These are phyloP conservation scores for Coniophora puteana DNA, from an alignment of 1,284 basidiomycete genomes.

Conservation along the genomic window DNA sequence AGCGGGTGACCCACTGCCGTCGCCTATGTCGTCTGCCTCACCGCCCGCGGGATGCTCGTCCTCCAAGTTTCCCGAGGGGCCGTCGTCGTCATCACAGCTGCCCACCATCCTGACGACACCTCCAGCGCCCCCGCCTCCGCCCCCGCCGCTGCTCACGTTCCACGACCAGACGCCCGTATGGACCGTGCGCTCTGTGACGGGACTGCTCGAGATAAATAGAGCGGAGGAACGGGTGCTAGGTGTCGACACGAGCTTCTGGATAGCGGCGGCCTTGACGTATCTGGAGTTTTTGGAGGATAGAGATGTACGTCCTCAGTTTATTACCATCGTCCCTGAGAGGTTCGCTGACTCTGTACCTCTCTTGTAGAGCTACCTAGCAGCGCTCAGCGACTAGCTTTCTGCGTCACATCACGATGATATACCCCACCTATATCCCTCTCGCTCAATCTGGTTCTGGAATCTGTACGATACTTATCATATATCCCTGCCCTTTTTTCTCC, in stretches of 20 bases:
- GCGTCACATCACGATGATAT: too few species aligned
- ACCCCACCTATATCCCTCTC: background rate
- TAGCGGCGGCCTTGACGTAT: constrained; percentile 69
- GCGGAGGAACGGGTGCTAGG: constrained; percentile 56
- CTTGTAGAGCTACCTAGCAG: constrained; percentile 14
- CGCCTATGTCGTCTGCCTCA: constrained; percentile 39
- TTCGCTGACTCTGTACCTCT: background rate
- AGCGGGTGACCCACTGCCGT: too few species aligned
- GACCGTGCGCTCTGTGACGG: constrained; percentile 53
- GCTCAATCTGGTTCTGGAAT: background rate
- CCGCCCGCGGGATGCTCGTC: constrained; percentile 12
- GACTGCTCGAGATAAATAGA: constrained; percentile 59
- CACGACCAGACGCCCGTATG: constrained; percentile 67
- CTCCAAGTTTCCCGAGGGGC: constrained; percentile 6
- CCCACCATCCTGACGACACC: too few species aligned
- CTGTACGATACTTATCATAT: background rate
- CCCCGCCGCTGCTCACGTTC: constrained; percentile 54
- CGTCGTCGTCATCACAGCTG: constrained; percentile 20
- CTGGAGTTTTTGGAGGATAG: constrained; percentile 71
- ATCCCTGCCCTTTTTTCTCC: background rate
- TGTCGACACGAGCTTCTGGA: constrained; percentile 73
- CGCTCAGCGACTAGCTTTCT: constrained; percentile 10
- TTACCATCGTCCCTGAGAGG: background rate
- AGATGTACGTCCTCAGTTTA: constrained; percentile 47
- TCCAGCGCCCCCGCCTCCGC: constrained; percentile 25